Percentiles rank a stretch among this genome's conserved stretches.
phyloP scores from a whole-genome alignment of 192 early-diverging fungal genomes.

The Phycomyces nitens region DNA sequence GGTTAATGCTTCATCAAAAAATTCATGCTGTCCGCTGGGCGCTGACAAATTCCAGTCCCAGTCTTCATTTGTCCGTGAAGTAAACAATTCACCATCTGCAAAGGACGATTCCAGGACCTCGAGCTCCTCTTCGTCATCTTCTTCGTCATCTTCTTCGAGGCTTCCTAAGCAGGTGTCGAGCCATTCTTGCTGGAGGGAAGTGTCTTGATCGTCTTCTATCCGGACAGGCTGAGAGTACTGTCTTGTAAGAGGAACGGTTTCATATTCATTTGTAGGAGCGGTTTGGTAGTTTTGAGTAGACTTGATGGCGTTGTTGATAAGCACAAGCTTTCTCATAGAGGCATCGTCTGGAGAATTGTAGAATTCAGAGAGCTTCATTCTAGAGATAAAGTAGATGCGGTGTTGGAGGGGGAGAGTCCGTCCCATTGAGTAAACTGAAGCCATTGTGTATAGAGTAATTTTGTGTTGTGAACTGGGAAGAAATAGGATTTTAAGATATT shows the following conservation, averaged over 20 bases:
- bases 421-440: background rate
- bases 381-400: constrained; percentile 1
- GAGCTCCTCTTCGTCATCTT: background rate
- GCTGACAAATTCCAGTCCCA: background rate
- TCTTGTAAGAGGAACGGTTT: background rate
- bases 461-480: background rate
- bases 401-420: background rate
- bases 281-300: background rate
- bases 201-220: background rate
- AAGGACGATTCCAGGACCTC: background rate
- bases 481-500: background rate
- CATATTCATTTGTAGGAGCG: background rate
- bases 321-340: background rate
- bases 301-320: background rate
- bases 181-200: background rate
- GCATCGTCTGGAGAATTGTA: background rate
- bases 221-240: background rate
- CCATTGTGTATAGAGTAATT: background rate
- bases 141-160: background rate
- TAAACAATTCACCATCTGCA: background rate
- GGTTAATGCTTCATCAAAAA: background rate
- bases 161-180: background rate
- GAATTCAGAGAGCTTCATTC: background rate
- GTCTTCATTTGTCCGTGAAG: background rate
- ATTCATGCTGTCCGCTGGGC: background rate